These are phyloP conservation scores for Eimeria falciformis DNA, from an alignment of 169 alveolate genomes.

Conservation along the genomic window DNA sequence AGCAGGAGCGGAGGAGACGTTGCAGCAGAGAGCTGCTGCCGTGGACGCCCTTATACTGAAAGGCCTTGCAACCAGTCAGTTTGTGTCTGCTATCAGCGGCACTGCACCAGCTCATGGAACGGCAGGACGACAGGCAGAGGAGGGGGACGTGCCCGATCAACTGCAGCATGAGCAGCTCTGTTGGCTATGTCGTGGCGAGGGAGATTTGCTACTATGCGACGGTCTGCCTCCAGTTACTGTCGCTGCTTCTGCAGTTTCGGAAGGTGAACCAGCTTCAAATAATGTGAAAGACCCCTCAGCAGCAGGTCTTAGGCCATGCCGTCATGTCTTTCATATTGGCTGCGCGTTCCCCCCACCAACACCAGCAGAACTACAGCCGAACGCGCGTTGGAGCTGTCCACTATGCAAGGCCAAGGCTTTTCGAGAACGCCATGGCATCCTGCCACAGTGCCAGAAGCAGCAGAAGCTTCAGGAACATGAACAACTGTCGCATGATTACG, in stretches of 20 bases:
- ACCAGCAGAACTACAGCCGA: slow-evolving; percentile 68
- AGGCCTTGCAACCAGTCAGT: slow-evolving; percentile 59
- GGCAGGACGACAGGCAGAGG: not conserved
- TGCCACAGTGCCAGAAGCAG: not conserved
- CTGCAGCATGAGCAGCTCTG: slow-evolving; percentile 67
- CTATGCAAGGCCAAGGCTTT: slow-evolving; percentile 65
- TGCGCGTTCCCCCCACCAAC: slow-evolving; percentile 70
- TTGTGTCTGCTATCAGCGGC: slow-evolving; percentile 61
- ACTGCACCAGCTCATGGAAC: slow-evolving; percentile 7
- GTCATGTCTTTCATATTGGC: slow-evolving; percentile 68
- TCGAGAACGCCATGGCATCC: slow-evolving; percentile 22
- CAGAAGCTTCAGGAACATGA: not conserved
- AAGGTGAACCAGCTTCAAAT: not conserved
- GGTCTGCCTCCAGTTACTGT: slow-evolving; percentile 50
- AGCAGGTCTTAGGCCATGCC: slow-evolving; percentile 57
- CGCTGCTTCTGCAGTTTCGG: not conserved
- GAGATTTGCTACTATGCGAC: slow-evolving; percentile 66
- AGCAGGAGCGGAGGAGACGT: not conserved
- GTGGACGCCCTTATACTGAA: slow-evolving; percentile 38
- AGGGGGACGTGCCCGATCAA: slow-evolving; percentile 10
- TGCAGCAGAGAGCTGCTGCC: slow-evolving; percentile 29
- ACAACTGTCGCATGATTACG: not conserved
- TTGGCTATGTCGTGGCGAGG: slow-evolving; percentile 69
- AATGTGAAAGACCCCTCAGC: not conserved
- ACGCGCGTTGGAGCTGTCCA: slow-evolving; percentile 71